A percentile compares a stretch with the other conserved stretches of the same genome.
Evolutionary conservation across 2,329 filamentous ascomycete genomes (phyloP).

Genomic region (Talaromyces sp.): DNA sequence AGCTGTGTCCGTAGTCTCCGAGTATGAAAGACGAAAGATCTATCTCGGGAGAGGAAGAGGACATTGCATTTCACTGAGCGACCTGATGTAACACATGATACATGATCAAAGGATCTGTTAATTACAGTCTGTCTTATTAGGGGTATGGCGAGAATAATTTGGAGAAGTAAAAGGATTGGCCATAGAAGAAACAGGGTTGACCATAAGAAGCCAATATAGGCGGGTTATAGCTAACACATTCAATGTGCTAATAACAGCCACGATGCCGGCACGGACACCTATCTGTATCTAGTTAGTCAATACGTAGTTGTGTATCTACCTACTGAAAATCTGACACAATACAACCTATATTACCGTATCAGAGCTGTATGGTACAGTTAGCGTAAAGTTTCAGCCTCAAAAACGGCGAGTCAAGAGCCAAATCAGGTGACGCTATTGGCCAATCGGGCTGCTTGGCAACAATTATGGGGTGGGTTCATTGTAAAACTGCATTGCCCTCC

Average conservation of each 20-base stretch:
- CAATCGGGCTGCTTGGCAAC: not conserved
- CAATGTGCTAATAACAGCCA: too few species aligned
- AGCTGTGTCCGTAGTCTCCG: too few species aligned
- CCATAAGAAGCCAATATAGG: too few species aligned
- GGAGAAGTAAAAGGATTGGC: too few species aligned
- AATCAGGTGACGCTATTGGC: not conserved
- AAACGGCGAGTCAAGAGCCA: not conserved
- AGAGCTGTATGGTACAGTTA: not conserved
- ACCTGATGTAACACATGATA: not conserved
- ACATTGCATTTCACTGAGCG: not conserved
- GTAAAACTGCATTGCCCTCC: too few species aligned
- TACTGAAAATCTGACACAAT: not conserved
- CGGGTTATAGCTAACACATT: too few species aligned
- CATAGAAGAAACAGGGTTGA: too few species aligned
- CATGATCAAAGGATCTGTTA: not conserved
- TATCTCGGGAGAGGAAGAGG: not conserved
- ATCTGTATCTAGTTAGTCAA: not conserved
- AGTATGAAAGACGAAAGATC: not conserved
- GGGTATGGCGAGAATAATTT: too few species aligned
- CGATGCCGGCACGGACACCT: not conserved
- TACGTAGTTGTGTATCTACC: not conserved
- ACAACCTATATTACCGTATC: not conserved
- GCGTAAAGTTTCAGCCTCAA: not conserved
- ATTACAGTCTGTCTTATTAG: not conserved
- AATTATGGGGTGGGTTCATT: too few species aligned